Base-by-base conservation (phyloP, 1,284 basidiomycete species). In the Jaminaea rosea region DNA sequence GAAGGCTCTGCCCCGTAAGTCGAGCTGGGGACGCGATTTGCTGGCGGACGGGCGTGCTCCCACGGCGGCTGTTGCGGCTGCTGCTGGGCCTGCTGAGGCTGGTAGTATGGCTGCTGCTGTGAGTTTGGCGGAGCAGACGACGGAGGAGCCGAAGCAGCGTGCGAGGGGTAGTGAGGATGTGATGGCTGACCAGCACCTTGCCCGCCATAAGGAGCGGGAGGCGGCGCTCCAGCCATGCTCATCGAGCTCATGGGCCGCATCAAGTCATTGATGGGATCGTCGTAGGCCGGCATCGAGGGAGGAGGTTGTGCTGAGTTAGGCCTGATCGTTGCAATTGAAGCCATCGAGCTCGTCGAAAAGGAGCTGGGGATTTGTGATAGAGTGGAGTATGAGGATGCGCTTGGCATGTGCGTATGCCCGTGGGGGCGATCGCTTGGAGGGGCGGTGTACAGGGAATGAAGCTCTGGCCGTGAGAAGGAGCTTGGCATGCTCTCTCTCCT, bases 231-330 rank as follows among this genome's bases (percentile, higher is more conserved):
- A 15, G 29, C 29, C 29, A 46, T 26, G 29, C 42, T 42, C 46
- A 53, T 53, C 23, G 52, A 53, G 37, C 47, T 49, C 36, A 53
- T 53, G 3, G 52, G 46, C 17, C 52, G 21, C 6, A 42, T 23
- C 26, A 53, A 39, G 21, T 53, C 52, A 21, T 53, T 36, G 15
- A 44, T 11, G 5, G 36, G 36, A 13, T 49, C 44, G 23, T 13
- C 26, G 19, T 17, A 8, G 6, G 23, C n/a, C 47, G 21, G n/a
- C n/a, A n/a, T n/a, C n/a, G n/a, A n/a, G n/a, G n/a, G 11, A 27
- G 15, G 2, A 21, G 34, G 46, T 13, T 27, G 46, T 24, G 27
- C 24, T 11, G 24, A 46, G n/a, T 15, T 17, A 13, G 26, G 44
- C 21, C 51, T 28, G 9, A 53, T 11, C 3, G 51, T 53, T 17